phyloP scores from a whole-genome alignment of 306 rosid genomes.

The Lathyrus aphaca region DNA sequence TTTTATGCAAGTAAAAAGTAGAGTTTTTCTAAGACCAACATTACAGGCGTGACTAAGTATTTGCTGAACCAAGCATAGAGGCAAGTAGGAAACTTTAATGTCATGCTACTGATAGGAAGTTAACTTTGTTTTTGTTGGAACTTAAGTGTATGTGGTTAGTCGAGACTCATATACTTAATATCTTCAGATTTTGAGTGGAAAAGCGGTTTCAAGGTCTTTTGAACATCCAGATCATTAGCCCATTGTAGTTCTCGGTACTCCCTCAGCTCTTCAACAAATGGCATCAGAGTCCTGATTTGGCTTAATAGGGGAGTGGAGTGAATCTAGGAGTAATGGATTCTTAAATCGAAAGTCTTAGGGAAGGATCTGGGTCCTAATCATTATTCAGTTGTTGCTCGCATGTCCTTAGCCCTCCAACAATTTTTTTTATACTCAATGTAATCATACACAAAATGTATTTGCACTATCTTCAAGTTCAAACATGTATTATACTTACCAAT shows the following conservation, averaged over 20 bases:
- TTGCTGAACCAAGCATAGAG: background rate
- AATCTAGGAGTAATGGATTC: no score
- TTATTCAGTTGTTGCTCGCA: background rate
- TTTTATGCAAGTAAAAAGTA: conserved; percentile 11
- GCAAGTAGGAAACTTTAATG: conserved; percentile 1
- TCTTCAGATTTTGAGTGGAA: background rate
- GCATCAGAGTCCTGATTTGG: background rate
- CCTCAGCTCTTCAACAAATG: background rate
- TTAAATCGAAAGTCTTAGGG: no score
- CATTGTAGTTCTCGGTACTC: background rate
- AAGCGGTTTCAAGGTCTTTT: background rate
- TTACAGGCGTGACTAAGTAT: background rate
- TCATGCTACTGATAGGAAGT: background rate
- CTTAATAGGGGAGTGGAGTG: background rate
- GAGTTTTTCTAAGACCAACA: conserved; percentile 26
- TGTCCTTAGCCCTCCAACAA: background rate
- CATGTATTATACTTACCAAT: conserved; percentile 2
- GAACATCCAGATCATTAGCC: no score
- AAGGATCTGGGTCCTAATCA: background rate
- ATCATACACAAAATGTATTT: background rate
- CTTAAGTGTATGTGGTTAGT: background rate
- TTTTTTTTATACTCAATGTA: background rate
- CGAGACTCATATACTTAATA: no score
- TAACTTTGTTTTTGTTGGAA: background rate
- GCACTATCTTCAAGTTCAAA: background rate